These are phyloP conservation scores for Ilyonectria mors-panacis DNA, from an alignment of 2,329 filamentous ascomycete genomes.

Conservation along the genomic window DNA sequence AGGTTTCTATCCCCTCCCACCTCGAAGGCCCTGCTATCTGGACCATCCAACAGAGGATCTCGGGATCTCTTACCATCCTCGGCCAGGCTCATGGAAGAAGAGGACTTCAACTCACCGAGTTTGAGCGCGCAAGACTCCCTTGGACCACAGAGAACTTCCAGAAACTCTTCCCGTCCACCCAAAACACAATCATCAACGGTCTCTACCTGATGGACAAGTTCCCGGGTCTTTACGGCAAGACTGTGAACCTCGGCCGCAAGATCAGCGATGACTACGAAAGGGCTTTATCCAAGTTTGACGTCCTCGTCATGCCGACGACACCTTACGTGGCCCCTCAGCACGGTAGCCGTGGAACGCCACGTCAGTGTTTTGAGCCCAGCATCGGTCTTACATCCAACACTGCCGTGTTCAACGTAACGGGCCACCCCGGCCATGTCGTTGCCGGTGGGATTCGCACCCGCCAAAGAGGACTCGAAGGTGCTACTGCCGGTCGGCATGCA, in stretches of 20 bases:
- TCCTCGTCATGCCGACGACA: slow-evolving; percentile 64
- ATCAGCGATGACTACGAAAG: slow-evolving; percentile 63
- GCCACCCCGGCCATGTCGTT: slow-evolving; percentile 70
- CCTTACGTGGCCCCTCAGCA: slow-evolving; percentile 63
- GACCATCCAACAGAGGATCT: slow-evolving; percentile 64
- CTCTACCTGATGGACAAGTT: slow-evolving; percentile 61
- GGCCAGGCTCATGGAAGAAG: slow-evolving; percentile 62
- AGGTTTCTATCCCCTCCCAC: slow-evolving; percentile 66
- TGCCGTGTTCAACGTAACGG: slow-evolving; percentile 69
- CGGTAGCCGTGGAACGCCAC: slow-evolving; percentile 55
- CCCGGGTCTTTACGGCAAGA: slow-evolving; percentile 63
- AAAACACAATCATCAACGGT: slow-evolving; percentile 69
- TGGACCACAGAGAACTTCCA: slow-evolving; percentile 65
- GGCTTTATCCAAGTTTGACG: slow-evolving; percentile 58
- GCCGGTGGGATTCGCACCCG: slow-evolving; percentile 63
- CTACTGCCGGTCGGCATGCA: slow-evolving; percentile 68
- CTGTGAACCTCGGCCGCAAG: slow-evolving; percentile 63
- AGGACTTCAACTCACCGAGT: slow-evolving; percentile 64
- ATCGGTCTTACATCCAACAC: slow-evolving; percentile 71
- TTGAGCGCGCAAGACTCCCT: slow-evolving; percentile 63
- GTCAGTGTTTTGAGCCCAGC: slow-evolving; percentile 63
- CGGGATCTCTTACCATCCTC: slow-evolving; percentile 59
- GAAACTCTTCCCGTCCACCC: slow-evolving; percentile 66
- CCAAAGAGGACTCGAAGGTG: slow-evolving; percentile 55
- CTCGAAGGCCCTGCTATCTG: slow-evolving; percentile 64